phyloP scores from a whole-genome alignment of 768 basidiomycete genomes.

The Phaffia australis region DNA sequence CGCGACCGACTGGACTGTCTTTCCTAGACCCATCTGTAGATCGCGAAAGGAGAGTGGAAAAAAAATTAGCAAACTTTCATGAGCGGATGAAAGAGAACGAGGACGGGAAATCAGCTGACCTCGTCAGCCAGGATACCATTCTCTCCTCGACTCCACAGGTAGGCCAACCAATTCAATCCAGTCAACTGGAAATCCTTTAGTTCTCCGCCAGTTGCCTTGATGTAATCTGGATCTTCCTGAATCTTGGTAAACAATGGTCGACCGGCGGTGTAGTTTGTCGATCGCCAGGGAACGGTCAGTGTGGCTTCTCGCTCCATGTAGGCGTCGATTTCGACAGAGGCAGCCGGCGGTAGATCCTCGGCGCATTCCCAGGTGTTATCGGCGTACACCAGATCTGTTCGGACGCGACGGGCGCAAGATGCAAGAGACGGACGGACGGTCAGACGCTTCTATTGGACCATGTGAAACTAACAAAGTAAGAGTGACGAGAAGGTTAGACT shows the following conservation, averaged over 20 bases:
- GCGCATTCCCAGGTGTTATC: conserved; percentile 86
- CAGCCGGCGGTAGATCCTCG: conserved; percentile 42
- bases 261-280: conserved; percentile 53
- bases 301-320: conserved; percentile 67
- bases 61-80: background rate
- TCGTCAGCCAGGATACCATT: conserved; percentile 98
- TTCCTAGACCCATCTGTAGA: conserved; percentile 83
- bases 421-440: no score
- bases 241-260: conserved; percentile 77
- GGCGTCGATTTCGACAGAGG: conserved; percentile 64
- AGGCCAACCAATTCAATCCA: conserved; percentile 97
- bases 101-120: conserved; percentile 28
- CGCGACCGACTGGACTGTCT: conserved; percentile 89
- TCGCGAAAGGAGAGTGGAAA: background rate
- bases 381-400: conserved; percentile 61
- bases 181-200: conserved; percentile 98
- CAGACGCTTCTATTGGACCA: conserved; percentile 54
- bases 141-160: conserved; percentile 84
- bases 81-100: background rate
- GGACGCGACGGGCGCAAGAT: background rate
- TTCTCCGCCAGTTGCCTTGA: conserved; percentile 61
- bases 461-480: conserved; percentile 73
- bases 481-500: conserved; percentile 6
- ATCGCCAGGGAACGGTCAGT: conserved; percentile 76
- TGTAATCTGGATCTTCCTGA: conserved; percentile 75